These are phyloP conservation scores for Drosera spatulata DNA, from an alignment of 179 eudicot species.

Conservation along the genomic window DNA sequence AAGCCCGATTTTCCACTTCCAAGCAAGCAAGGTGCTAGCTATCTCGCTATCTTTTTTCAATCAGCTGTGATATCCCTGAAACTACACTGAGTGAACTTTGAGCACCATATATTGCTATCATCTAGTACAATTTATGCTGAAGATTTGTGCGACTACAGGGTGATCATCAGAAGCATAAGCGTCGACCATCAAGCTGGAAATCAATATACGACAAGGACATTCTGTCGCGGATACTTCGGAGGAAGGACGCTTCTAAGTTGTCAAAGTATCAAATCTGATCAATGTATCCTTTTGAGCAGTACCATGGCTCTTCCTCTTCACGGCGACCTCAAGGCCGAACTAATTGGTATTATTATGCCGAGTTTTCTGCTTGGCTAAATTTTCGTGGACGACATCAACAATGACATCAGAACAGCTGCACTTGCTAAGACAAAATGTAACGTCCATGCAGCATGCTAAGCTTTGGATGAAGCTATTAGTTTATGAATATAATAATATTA, in stretches of 20 bases:
- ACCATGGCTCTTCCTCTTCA: no score
- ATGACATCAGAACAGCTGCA: no score
- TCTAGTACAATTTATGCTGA: background rate
- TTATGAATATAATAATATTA: no score
- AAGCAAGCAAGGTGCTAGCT: constrained; percentile 17
- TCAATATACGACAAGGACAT: constrained; percentile 24
- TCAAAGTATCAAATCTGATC: constrained; percentile 2
- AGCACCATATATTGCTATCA: background rate
- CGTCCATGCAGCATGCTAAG: no score
- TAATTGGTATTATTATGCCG: no score
- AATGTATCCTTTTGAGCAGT: no score
- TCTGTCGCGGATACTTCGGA: constrained; percentile 19
- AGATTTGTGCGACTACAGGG: constrained; percentile 7
- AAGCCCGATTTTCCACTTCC: constrained; percentile 35
- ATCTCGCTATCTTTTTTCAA: background rate
- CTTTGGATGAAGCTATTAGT: no score
- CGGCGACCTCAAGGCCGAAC: no score
- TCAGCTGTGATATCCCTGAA: constrained; percentile 3
- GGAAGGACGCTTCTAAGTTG: constrained; percentile 24
- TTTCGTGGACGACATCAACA: no score
- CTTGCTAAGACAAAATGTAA: no score
- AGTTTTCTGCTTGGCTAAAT: no score
- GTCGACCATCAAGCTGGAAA: constrained; percentile 32
- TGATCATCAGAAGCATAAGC: constrained; percentile 21
- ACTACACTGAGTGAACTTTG: background rate